These are phyloP conservation scores for Hypocreales sp. DNA, from an alignment of 2,329 filamentous ascomycete genomes.

Conservation along the genomic window DNA sequence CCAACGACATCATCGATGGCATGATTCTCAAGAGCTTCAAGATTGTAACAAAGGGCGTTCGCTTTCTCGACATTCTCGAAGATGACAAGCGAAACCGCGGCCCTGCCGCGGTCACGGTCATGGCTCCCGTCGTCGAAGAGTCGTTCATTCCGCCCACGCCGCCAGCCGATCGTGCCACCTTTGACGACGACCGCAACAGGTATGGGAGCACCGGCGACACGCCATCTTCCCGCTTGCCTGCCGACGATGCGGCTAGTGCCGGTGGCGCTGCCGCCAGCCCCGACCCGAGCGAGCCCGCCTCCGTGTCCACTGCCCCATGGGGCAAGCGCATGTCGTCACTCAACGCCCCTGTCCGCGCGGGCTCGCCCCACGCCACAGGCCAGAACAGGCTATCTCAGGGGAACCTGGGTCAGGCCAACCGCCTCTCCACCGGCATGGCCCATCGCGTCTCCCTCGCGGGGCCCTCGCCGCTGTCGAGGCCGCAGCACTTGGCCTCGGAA, in stretches of 20 bases:
- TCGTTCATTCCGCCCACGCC: constrained; percentile 45
- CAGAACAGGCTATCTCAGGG: constrained; percentile 21
- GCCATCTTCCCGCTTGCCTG: too few relatives aligned
- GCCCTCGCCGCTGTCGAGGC: constrained; percentile 43
- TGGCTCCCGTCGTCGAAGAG: constrained; percentile 45
- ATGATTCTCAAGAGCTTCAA: constrained; percentile 90
- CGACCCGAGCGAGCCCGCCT: too few relatives aligned
- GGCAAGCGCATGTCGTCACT: constrained; percentile 32
- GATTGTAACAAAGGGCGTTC: constrained; percentile 79
- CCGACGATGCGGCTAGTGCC: too few relatives aligned
- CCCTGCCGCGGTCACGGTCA: constrained; percentile 38
- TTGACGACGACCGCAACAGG: constrained; percentile 19
- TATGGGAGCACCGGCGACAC: too few relatives aligned
- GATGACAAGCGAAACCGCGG: constrained; percentile 38
- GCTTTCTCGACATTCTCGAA: constrained; percentile 76
- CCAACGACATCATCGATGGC: constrained; percentile 73
- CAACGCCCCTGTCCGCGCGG: constrained; percentile 16
- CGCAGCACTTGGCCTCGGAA: constrained; percentile 68
- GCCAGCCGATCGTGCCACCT: constrained; percentile 39
- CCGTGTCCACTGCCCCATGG: constrained; percentile 15
- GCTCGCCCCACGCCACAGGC: constrained; percentile 11
- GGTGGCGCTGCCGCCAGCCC: too few relatives aligned
- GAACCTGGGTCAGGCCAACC: constrained; percentile 22
- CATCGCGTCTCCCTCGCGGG: constrained; percentile 68
- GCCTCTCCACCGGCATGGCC: constrained; percentile 39